These are phyloP conservation scores for Tirmania nivea DNA, from an alignment of 495 filamentous ascomycete species.

Conservation along the genomic window DNA sequence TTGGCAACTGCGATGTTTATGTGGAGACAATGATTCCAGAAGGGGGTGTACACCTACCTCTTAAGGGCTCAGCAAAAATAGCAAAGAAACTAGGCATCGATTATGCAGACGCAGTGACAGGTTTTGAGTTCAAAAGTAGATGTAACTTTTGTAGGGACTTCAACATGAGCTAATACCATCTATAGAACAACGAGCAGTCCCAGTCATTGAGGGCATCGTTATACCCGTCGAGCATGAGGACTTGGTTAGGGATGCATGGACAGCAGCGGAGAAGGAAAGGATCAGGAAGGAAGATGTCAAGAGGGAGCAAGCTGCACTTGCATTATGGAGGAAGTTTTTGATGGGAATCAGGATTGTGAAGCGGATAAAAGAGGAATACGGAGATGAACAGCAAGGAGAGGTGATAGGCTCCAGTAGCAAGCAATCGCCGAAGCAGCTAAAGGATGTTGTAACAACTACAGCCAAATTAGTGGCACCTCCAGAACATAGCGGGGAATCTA, in stretches of 20 bases:
- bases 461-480: not conserved
- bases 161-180: not conserved
- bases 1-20: constrained; percentile 93
- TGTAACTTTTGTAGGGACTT: not conserved
- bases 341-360: constrained; percentile 66
- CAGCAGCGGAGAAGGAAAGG: constrained; percentile 58
- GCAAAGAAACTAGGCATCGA: constrained; percentile 71
- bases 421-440: not conserved
- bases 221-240: constrained; percentile 60
- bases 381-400: constrained; percentile 1
- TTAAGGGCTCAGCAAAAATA: constrained; percentile 49
- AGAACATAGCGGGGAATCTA: not conserved
- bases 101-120: constrained; percentile 84
- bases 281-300: constrained; percentile 63
- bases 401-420: not conserved
- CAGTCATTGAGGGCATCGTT: constrained; percentile 76
- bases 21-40: constrained; percentile 76
- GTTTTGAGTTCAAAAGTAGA: constrained; percentile 57
- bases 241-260: constrained; percentile 56
- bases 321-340: constrained; percentile 67
- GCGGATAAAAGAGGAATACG: constrained; percentile 56
- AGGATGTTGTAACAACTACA: not conserved
- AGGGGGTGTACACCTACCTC: constrained; percentile 64
- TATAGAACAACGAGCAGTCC: constrained; percentile 74
- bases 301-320: constrained; percentile 47